Evolutionary conservation across 2,329 filamentous ascomycete species (phyloP), one percentile per base, ranked within the genome.

Genomic region (Ophiostoma himal-ulmi): DNA sequence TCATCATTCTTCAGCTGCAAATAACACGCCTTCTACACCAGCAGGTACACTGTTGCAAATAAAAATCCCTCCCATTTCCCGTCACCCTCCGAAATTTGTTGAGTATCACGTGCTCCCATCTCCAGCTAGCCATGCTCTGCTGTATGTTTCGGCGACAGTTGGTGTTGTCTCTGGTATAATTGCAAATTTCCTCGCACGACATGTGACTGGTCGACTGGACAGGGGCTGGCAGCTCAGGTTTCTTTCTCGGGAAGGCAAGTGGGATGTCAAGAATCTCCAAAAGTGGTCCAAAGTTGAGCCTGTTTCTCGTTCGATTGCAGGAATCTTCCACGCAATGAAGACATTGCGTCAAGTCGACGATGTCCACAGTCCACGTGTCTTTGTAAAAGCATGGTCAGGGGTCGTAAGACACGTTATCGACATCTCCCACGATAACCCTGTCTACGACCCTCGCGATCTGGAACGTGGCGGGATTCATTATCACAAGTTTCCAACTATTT

Each of bases 201-300:
- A 93, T 75, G 84, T 97, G 69, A 94, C 94, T 11, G 85, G 88
- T 11, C 88, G 93, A 10, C 85, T 97, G 17, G 91, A 89, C 1
- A 86, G 94, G 37, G 92, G 90, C 62, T 98, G 94, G 94, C 94
- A 98, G 79, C 83, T 98, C 20, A 91, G 94, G 75, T 90, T 95
- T 76, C 87, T 98, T 34, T 92, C 91, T 2, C 92, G 91, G 1
- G 91, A 93, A 74, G 94, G 94, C 3, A 98, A 98, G 81, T 98
- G 94, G 94, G 94, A 97, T 77, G 93, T 98, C 74, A 98, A 98
- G 81, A 98, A 98, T 76, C 84, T 97, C 13, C 88, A 86, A 71
- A 98, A 98, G 77, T 98, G 94, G 94, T 86, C 92, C 78, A 88
- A 88, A 22, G 91, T 96, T 0, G 80, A 82, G 1, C 91, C 93